A percentile compares a stretch with the other conserved stretches of the same genome.
phyloP scores from a whole-genome alignment of 108 stramenopile genomes.

The Conticribra weissflogii region DNA sequence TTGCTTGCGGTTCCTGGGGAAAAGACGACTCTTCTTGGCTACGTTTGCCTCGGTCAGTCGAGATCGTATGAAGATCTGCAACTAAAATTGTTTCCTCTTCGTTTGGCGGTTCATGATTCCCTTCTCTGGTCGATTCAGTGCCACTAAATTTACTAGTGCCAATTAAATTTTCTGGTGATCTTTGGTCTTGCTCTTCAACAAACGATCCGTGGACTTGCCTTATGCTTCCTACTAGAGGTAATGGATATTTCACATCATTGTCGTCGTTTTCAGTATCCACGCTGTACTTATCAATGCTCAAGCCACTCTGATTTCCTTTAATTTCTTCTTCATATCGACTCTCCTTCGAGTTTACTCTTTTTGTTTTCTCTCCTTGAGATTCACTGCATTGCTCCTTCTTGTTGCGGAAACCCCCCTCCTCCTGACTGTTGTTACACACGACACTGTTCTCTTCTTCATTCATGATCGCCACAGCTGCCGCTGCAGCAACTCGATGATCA shows the following conservation, averaged over 20 bases:
- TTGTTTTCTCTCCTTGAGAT: background rate
- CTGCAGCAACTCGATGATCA: slow-evolving; percentile 26
- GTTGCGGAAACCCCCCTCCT: slow-evolving; percentile 1
- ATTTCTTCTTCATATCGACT: background rate
- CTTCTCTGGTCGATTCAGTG: no score
- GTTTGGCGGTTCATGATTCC: no score
- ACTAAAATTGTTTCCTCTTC: no score
- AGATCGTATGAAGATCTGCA: no score
- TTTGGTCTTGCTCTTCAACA: background rate
- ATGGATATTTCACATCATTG: background rate
- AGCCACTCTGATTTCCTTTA: background rate
- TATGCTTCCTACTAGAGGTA: no score
- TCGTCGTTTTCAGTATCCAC: background rate
- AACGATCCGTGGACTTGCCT: background rate
- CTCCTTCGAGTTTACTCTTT: background rate
- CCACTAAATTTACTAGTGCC: no score
- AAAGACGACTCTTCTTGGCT: no score
- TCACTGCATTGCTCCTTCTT: no score
- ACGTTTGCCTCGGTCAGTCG: no score
- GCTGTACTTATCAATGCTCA: background rate
- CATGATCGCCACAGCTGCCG: slow-evolving; percentile 35
- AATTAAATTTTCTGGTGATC: no score
- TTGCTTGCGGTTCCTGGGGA: no score
- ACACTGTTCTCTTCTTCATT: background rate
- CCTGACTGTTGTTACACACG: background rate